Conservation (phyloP, 352 stramenopile genomes). For the Globisporangium cystogenes region DNA sequence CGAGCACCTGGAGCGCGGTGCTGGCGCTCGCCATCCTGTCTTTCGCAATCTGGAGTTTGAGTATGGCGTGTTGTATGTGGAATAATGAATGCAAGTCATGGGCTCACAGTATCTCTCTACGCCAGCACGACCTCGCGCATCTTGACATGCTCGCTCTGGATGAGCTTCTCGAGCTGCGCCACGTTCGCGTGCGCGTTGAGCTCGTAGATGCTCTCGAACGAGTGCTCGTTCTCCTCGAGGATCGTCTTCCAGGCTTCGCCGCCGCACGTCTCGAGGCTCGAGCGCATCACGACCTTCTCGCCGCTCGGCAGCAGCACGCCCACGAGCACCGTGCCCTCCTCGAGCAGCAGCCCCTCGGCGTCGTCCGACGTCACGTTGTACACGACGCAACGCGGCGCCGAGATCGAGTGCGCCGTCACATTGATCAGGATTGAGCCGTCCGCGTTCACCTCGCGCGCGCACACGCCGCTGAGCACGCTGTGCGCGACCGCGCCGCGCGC, state of each 20-base stretch:
- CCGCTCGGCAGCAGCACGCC: constrained; percentile 91
- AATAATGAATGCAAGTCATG: neutral
- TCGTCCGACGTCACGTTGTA: constrained; percentile 97
- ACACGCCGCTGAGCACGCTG: constrained; percentile 90
- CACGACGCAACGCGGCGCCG: constrained; percentile 91
- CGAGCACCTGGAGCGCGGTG: constrained; percentile 17
- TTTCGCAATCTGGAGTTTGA: neutral
- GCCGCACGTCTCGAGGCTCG: constrained; percentile 90
- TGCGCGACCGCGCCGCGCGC: constrained; percentile 54
- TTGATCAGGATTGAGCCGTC: constrained; percentile 98
- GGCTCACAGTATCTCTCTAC: constrained; percentile 6
- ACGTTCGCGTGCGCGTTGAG: constrained; percentile 89
- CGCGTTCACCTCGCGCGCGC: constrained; percentile 84
- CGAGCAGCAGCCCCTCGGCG: constrained; percentile 86
- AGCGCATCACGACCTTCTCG: constrained; percentile 91
- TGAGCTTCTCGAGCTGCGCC: constrained; percentile 79
- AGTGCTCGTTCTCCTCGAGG: constrained; percentile 89
- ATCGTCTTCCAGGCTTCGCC: constrained; percentile 93
- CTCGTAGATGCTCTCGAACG: constrained; percentile 95
- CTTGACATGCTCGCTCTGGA: constrained; percentile 76
- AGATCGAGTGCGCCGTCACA: constrained; percentile 95
- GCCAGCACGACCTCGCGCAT: constrained; percentile 72
- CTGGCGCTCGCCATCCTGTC: no score
- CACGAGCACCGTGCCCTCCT: constrained; percentile 92
- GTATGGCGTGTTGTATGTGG: neutral